A percentile compares a stretch with the other conserved stretches of the same genome.
Evolutionary conservation across 495 filamentous ascomycete species (phyloP).

Genomic region (Penicillium atrosanguineum): DNA sequence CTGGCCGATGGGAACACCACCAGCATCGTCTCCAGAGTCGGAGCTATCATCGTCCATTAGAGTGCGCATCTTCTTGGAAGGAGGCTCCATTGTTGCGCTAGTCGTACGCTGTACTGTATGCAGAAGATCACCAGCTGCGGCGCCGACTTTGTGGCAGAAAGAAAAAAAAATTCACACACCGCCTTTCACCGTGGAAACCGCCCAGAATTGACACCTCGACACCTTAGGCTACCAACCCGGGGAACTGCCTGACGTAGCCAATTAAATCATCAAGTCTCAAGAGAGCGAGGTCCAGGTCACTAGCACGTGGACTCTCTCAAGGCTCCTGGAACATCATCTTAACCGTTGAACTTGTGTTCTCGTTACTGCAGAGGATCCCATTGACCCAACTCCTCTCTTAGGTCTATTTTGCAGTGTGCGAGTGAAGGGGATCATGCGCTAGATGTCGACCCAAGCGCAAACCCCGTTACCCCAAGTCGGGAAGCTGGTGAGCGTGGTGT

Average conservation of each 20-base stretch:
- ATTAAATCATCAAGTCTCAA: conserved; percentile 30
- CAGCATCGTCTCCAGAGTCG: conserved; percentile 54
- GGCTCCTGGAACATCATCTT: conserved; percentile 15
- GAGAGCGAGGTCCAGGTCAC: conserved; percentile 8
- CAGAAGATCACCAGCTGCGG: conserved; percentile 1
- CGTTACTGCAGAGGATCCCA: background rate
- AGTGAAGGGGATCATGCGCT: conserved; percentile 43
- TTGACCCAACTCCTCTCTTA: conserved; percentile 3
- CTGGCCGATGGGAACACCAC: conserved; percentile 40
- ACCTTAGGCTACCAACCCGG: conserved; percentile 3
- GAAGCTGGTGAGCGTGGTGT: conserved; percentile 58
- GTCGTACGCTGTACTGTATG: conserved; percentile 1
- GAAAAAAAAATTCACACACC: conserved; percentile 33
- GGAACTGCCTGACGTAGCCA: conserved; percentile 41
- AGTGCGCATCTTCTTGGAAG: conserved; percentile 45
- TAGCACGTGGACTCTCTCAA: conserved; percentile 16
- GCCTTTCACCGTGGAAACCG: conserved; percentile 1
- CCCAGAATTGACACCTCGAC: conserved; percentile 13
- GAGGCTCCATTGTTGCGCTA: conserved; percentile 41
- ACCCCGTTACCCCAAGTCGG: conserved; percentile 47
- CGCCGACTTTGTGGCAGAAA: conserved; percentile 18
- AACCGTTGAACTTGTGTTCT: background rate
- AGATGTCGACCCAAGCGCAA: conserved; percentile 48
- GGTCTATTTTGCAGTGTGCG: conserved; percentile 16
- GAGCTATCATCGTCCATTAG: conserved; percentile 51